Evolutionary conservation across 768 basidiomycete species (phyloP).

Genomic region (Lyophyllum decastes): DNA sequence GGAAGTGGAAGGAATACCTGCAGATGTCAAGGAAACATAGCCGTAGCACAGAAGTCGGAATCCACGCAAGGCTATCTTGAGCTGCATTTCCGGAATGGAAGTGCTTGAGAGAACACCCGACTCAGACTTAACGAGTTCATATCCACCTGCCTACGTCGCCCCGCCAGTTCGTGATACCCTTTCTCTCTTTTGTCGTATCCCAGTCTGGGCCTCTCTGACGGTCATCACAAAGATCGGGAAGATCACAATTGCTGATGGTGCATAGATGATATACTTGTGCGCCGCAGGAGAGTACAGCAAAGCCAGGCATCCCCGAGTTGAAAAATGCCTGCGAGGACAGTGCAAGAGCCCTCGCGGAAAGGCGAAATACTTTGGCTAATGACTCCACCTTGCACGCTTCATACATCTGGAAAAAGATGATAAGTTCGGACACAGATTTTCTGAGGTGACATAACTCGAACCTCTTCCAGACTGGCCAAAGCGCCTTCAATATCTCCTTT

Average conservation of each 20-base stretch:
- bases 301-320: slow-evolving; percentile 94
- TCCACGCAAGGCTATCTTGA: no score
- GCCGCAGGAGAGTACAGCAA: slow-evolving; percentile 96
- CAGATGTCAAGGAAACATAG: no score
- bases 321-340: slow-evolving; percentile 90
- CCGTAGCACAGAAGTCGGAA: no score
- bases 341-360: slow-evolving; percentile 63
- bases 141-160: no score
- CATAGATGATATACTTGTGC: slow-evolving; percentile 96
- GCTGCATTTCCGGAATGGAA: no score
- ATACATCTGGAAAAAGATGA: slow-evolving; percentile 35
- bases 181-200: slow-evolving; percentile 43
- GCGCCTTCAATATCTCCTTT: slow-evolving; percentile 69
- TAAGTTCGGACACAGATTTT: neutral
- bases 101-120: no score
- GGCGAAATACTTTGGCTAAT: slow-evolving; percentile 45
- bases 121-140: no score
- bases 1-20: no score
- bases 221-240: slow-evolving; percentile 80
- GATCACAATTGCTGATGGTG: slow-evolving; percentile 89
- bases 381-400: slow-evolving; percentile 37
- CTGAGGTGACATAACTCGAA: slow-evolving; percentile 31
- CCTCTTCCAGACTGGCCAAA: slow-evolving; percentile 72
- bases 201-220: slow-evolving; percentile 67
- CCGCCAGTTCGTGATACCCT: neutral